Evolutionary conservation across 441 rosid species (phyloP).

Genomic region (Gossypium trilobum): DNA sequence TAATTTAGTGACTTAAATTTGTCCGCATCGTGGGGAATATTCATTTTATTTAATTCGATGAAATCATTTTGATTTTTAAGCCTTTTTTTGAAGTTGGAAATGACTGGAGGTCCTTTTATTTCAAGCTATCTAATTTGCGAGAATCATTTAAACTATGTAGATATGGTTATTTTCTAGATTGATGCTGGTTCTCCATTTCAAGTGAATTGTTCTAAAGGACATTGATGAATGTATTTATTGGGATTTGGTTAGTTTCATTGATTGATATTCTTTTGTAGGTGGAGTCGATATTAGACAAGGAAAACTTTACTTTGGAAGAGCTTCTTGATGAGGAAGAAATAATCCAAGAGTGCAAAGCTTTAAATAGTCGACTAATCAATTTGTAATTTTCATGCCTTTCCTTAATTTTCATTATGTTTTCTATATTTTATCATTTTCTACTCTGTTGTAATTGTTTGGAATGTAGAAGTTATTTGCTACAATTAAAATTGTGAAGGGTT

Average conservation of each 20-base stretch:
- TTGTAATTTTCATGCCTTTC: constrained; percentile 38
- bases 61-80: not conserved
- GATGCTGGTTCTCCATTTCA: not conserved
- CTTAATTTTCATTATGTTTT: not conserved
- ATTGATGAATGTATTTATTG: not conserved
- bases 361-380: constrained; percentile 77
- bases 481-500: not conserved
- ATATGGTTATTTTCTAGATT: not conserved
- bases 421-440: not conserved
- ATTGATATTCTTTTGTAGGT: constrained; percentile 36
- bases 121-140: not conserved
- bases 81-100: not conserved
- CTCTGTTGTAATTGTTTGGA: not conserved
- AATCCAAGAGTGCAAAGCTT: constrained; percentile 95
- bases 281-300: constrained; percentile 81
- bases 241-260: not conserved
- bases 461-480: not conserved
- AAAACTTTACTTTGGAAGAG: constrained; percentile 80
- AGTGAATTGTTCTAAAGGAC: not conserved
- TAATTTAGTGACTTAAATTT: not conserved
- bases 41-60: not conserved
- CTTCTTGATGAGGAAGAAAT: constrained; percentile 94
- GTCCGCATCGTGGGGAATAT: not conserved
- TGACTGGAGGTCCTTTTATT: not conserved
- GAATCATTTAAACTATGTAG: not conserved